A percentile compares a stretch with the other conserved stretches of the same genome.
Evolutionary conservation across 1,284 basidiomycete genomes (phyloP).

Genomic region (Earliella scabrosa): DNA sequence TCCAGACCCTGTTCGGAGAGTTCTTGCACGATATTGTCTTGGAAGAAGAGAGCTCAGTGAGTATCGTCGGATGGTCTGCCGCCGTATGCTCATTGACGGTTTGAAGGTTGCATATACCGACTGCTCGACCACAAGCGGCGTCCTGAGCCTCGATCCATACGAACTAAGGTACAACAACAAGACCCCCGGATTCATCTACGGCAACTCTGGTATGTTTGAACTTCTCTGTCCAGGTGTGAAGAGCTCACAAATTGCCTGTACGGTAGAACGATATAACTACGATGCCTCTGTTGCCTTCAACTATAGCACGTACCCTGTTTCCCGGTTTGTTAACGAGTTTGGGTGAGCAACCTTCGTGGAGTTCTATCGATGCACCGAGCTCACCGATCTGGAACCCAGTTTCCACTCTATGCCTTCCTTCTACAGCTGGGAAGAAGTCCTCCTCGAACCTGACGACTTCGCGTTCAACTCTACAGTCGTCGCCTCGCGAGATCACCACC

Average conservation of each 20-base stretch:
- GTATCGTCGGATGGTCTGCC: too few relatives aligned
- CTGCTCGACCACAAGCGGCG: conserved; percentile 63
- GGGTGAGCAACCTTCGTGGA: too few relatives aligned
- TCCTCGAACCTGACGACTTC: conserved; percentile 54
- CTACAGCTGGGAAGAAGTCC: conserved; percentile 64
- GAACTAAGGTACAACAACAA: conserved; percentile 55
- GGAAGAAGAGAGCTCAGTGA: conserved; percentile 55
- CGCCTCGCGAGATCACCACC: conserved; percentile 62
- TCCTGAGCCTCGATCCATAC: conserved; percentile 61
- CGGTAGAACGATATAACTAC: conserved; percentile 58
- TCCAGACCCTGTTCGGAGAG: conserved; percentile 55
- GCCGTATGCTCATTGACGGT: not conserved
- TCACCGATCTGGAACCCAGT: too few relatives aligned
- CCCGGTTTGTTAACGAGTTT: conserved; percentile 67
- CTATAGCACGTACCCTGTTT: conserved; percentile 57
- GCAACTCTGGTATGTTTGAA: conserved; percentile 50
- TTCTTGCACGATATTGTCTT: conserved; percentile 51
- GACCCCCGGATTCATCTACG: conserved; percentile 57
- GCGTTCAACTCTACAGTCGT: conserved; percentile 65
- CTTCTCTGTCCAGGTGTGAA: not conserved
- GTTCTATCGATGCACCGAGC: too few relatives aligned
- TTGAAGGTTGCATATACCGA: conserved; percentile 61
- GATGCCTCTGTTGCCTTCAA: conserved; percentile 58
- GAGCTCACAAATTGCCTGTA: not conserved
- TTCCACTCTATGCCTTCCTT: conserved; percentile 72